These are phyloP conservation scores for Passalora sequoiae DNA, from an alignment of 2,329 filamentous ascomycete species.

Conservation along the genomic window DNA sequence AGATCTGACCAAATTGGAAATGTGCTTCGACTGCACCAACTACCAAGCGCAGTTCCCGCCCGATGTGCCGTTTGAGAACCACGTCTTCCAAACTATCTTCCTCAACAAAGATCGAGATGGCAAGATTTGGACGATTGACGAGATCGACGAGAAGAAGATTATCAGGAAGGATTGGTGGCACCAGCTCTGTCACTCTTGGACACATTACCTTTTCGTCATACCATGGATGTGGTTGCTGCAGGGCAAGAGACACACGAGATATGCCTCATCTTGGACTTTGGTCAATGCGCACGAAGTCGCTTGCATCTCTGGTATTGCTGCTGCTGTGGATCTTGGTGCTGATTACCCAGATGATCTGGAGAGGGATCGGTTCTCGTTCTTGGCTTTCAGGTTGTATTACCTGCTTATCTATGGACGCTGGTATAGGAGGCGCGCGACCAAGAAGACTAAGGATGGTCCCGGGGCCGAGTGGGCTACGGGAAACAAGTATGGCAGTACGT, in stretches of 20 bases:
- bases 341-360: constrained; percentile 59
- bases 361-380: constrained; percentile 56
- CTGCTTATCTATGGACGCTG: constrained; percentile 57
- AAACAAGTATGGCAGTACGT: constrained; percentile 53
- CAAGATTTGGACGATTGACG: constrained; percentile 55
- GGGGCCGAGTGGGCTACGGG: constrained; percentile 55
- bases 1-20: constrained; percentile 54
- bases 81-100: constrained; percentile 68
- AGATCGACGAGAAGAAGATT: constrained; percentile 56
- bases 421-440: constrained; percentile 46
- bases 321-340: constrained; percentile 64
- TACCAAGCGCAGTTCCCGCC: constrained; percentile 67
- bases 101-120: constrained; percentile 53
- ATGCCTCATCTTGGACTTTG: constrained; percentile 64
- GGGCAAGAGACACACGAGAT: constrained; percentile 57
- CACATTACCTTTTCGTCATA: constrained; percentile 61
- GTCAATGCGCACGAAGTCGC: constrained; percentile 67
- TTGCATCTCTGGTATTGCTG: constrained; percentile 64
- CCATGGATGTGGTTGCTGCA: constrained; percentile 70
- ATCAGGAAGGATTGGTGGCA: constrained; percentile 65
- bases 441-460: constrained; percentile 39
- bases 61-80: constrained; percentile 50
- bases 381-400: constrained; percentile 59
- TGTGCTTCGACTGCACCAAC: constrained; percentile 69
- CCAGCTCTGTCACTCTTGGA: constrained; percentile 59